These are phyloP conservation scores for Tulasnella sp. DNA, from an alignment of 768 basidiomycete species.

Conservation along the genomic window DNA sequence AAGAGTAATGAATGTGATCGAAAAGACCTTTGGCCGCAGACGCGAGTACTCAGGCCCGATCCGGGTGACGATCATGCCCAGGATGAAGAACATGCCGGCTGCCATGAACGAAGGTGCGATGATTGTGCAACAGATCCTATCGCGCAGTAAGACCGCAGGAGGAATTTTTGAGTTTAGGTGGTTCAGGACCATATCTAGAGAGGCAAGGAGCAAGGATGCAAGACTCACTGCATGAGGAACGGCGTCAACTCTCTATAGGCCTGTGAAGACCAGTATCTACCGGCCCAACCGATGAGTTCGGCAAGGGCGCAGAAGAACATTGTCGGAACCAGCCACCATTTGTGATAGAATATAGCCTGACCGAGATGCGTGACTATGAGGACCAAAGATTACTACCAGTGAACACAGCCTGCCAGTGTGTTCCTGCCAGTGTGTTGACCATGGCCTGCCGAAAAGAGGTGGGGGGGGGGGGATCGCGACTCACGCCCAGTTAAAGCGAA, in stretches of 20 bases:
- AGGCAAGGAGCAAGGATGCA: neutral
- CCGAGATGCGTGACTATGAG: conserved; percentile 39
- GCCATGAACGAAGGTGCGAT: conserved; percentile 45
- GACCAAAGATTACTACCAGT: conserved; percentile 17
- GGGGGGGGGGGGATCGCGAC: too few species aligned
- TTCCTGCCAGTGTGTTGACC: too few species aligned
- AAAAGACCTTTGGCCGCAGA: conserved; percentile 33
- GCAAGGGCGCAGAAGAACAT: conserved; percentile 36
- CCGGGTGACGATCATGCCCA: conserved; percentile 36
- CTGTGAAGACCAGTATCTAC: conserved; percentile 29
- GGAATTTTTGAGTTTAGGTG: neutral
- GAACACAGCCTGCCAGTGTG: too few species aligned
- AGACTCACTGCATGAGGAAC: conserved; percentile 35
- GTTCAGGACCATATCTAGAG: neutral
- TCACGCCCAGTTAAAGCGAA: neutral
- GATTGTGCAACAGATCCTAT: conserved; percentile 42
- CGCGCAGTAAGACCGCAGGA: too few species aligned
- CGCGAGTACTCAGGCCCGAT: conserved; percentile 41
- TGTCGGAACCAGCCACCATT: conserved; percentile 46
- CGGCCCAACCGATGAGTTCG: conserved; percentile 48
- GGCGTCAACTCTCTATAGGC: conserved; percentile 19
- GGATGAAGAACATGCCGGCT: conserved; percentile 39
- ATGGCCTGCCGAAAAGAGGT: too few species aligned
- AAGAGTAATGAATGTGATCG: conserved; percentile 25
- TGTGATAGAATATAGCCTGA: conserved; percentile 34